A percentile compares a stretch with the other conserved stretches of the same genome.
Conservation (phyloP, 139 green algal species). For the Coccomyxa sp. region DNA sequence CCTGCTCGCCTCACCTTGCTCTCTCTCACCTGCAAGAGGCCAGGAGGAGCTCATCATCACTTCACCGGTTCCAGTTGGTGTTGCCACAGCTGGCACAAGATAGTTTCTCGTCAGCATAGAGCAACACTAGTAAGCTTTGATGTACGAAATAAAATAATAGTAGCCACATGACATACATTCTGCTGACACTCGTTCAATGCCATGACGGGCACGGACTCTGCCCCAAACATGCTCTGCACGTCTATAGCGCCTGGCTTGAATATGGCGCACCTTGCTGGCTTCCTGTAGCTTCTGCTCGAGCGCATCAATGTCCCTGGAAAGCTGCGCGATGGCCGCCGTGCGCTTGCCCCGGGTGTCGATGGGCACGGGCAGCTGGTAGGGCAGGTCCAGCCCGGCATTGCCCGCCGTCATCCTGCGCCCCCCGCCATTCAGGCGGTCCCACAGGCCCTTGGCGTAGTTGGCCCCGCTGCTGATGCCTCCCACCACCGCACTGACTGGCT, state of each 20-base stretch:
- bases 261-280: conserved; percentile 73
- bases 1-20: conserved; percentile 64
- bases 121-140: too few relatives aligned
- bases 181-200: too few relatives aligned
- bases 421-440: conserved; percentile 74
- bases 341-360: conserved; percentile 29
- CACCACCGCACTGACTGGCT: conserved; percentile 7
- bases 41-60: not conserved
- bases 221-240: too few relatives aligned
- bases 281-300: conserved; percentile 81
- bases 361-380: conserved; percentile 50
- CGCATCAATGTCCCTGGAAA: conserved; percentile 58
- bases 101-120: too few relatives aligned
- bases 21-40: conserved; percentile 48
- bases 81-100: too few relatives aligned
- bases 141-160: too few relatives aligned
- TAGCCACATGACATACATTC: too few relatives aligned
- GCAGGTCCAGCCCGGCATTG: conserved; percentile 11
- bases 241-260: too few relatives aligned
- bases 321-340: conserved; percentile 31
- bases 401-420: conserved; percentile 2
- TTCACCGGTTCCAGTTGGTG: too few relatives aligned
- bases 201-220: too few relatives aligned
- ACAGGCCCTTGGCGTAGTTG: conserved; percentile 47
- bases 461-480: conserved; percentile 10